A percentile compares a stretch with the other conserved stretches of the same genome.
phyloP scores from a whole-genome alignment of 257 asterid species.

The Eustoma russellianum region DNA sequence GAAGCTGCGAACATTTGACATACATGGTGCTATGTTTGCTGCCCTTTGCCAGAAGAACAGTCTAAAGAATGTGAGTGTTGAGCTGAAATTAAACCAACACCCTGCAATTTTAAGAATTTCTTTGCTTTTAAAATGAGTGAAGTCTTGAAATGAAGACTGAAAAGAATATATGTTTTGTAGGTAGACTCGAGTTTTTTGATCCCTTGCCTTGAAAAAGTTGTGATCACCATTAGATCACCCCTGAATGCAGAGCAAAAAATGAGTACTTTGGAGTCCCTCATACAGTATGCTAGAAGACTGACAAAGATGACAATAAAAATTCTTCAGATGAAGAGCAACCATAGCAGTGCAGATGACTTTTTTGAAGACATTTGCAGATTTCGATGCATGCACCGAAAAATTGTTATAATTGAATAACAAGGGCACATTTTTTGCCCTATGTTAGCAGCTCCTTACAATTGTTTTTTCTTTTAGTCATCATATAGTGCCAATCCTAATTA shows the following conservation, averaged over 20 bases:
- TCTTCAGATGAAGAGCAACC: constrained; percentile 98
- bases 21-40: constrained; percentile 98
- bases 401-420: constrained; percentile 54
- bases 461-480: background rate
- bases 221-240: constrained; percentile 80
- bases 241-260: constrained; percentile 92
- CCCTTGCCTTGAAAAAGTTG: constrained; percentile 71
- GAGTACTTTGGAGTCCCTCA: constrained; percentile 70
- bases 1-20: constrained; percentile 67
- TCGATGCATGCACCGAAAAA: constrained; percentile 48
- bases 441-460: background rate
- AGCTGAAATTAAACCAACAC: background rate
- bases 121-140: background rate
- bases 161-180: constrained; percentile 25
- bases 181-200: constrained; percentile 60
- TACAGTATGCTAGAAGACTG: constrained; percentile 49
- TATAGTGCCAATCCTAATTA: background rate
- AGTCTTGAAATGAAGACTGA: constrained; percentile 4
- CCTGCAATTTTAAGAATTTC: background rate
- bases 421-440: background rate
- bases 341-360: constrained; percentile 92
- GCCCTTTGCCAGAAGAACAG: constrained; percentile 96
- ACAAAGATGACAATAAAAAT: constrained; percentile 73
- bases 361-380: constrained; percentile 88
- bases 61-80: constrained; percentile 65